Conservation (phyloP, 169 alveolate species). For the Cryptosporidium xiaoi region DNA sequence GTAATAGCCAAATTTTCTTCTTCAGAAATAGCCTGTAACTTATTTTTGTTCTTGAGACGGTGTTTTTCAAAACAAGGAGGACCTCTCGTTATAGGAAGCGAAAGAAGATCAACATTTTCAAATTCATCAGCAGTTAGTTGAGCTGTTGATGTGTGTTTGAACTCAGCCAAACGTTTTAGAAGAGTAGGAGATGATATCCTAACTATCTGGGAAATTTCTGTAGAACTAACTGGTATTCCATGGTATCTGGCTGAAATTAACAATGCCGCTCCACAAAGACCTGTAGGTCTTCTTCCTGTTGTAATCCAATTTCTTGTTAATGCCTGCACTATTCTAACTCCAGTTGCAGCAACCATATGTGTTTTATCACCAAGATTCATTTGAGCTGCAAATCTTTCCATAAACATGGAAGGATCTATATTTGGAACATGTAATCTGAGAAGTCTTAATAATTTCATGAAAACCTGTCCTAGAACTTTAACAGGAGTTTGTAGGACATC, state of each 20-base stretch:
- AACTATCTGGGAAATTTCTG: constrained; percentile 91
- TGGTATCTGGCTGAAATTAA: constrained; percentile 97
- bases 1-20: constrained; percentile 69
- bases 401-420: constrained; percentile 95
- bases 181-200: constrained; percentile 95
- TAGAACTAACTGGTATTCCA: constrained; percentile 88
- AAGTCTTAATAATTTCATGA: constrained; percentile 90
- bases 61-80: constrained; percentile 85
- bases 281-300: constrained; percentile 98
- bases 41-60: constrained; percentile 67
- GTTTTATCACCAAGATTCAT: constrained; percentile 92
- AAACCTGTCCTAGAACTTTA: constrained; percentile 88
- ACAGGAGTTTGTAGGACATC: constrained; percentile 92
- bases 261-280: constrained; percentile 99
- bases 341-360: constrained; percentile 93
- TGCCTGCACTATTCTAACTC: constrained; percentile 94
- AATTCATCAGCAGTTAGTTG: constrained; percentile 91
- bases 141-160: constrained; percentile 92
- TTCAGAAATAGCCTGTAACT: constrained; percentile 74
- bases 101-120: constrained; percentile 86
- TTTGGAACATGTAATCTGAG: constrained; percentile 91
- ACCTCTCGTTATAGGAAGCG: constrained; percentile 83
- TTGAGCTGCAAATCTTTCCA: constrained; percentile 95
- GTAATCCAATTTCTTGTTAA: constrained; percentile 98
- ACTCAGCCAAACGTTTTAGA: constrained; percentile 94